Base-by-base conservation (phyloP, 495 filamentous ascomycete genomes). In the Hypoxylon rickii region DNA sequence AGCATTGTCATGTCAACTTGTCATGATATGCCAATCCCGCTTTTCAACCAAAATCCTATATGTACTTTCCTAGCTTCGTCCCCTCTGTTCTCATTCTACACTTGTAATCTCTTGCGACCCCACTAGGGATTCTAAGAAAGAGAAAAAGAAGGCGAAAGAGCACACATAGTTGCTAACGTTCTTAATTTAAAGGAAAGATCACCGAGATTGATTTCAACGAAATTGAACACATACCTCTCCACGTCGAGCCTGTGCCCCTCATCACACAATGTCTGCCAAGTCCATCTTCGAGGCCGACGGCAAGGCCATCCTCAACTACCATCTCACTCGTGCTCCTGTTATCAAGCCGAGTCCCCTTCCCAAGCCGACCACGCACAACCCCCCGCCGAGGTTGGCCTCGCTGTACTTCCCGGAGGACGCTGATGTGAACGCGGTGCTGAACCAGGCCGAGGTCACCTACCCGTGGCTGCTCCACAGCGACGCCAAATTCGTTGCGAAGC, bases 231-330 rank as follows among this genome's bases (percentile, higher is more conserved):
- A 41, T 51, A 66, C 66, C 56, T 64, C 34, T 43, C 53, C 20
- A 33, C 42, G 33, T 18, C 29, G 43, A 61, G 29, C 44, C 39
- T 31, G 47, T 34, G 42, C 36, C 43, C 56, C 53, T 62, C 47
- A 57, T 45, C 70, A 80, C 70, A 80, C 69, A 80, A 98, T 99
- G 94, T 95, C 94, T 73, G 95, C 94, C 75, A 99, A 99, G 79
- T 87, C 93, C 54, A 97, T 99, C 69, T 76, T 86, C 83, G 94
- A 99, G 79, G 94, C 95, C 82, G 94, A 99, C 79, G 94, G 94
- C 85, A 99, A 99, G 88, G 94, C 94, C 80, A 97, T 99, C 82
- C 81, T 99, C 82, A 97, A 96, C 88, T 99, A 96, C 83, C 94
- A 99, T 85, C 92, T 99, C 81, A 99, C 94, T 63, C 88, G 94